These are phyloP conservation scores for Drechslerella dactyloides DNA, from an alignment of 2,329 filamentous ascomycete genomes.

Conservation along the genomic window DNA sequence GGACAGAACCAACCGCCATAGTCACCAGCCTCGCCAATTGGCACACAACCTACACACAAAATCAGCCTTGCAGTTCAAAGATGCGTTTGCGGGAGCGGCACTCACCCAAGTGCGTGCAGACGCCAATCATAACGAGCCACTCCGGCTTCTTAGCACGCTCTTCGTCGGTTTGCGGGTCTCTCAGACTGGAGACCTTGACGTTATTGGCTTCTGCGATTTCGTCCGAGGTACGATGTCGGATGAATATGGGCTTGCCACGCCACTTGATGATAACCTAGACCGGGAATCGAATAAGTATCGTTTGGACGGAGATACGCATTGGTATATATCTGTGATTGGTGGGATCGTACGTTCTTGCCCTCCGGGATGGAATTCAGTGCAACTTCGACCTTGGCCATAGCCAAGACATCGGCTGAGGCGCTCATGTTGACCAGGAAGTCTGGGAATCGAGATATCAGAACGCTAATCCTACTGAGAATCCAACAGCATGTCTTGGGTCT, in stretches of 20 bases:
- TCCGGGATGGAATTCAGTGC: constrained; percentile 90
- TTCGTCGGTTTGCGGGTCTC: constrained; percentile 87
- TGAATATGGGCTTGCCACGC: constrained; percentile 99
- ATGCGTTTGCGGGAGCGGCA: not conserved
- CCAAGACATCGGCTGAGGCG: constrained; percentile 95
- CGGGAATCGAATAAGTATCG: not conserved
- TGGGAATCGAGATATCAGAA: constrained; percentile 59
- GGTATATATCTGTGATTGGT: not conserved
- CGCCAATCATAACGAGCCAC: constrained; percentile 98
- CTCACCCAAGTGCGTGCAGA: constrained; percentile 88
- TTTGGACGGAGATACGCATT: not conserved
- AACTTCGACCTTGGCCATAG: constrained; percentile 99
- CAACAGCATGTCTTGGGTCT: constrained; percentile 13
- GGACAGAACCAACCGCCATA: constrained; percentile 99
- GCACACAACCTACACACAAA: constrained; percentile 74
- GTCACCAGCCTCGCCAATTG: constrained; percentile 97
- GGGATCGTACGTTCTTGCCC: constrained; percentile 89
- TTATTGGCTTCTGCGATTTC: constrained; percentile 96
- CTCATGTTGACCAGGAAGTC: constrained; percentile 99
- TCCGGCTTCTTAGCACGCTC: constrained; percentile 98
- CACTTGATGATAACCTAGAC: constrained; percentile 96
- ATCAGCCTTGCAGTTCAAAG: constrained; percentile 4
- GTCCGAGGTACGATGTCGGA: constrained; percentile 91
- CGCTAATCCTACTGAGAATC: constrained; percentile 6
- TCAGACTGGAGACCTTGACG: constrained; percentile 78